Evolutionary conservation across 2,329 filamentous ascomycete genomes (phyloP).

Genomic region (Sporothrix brasiliensis): DNA sequence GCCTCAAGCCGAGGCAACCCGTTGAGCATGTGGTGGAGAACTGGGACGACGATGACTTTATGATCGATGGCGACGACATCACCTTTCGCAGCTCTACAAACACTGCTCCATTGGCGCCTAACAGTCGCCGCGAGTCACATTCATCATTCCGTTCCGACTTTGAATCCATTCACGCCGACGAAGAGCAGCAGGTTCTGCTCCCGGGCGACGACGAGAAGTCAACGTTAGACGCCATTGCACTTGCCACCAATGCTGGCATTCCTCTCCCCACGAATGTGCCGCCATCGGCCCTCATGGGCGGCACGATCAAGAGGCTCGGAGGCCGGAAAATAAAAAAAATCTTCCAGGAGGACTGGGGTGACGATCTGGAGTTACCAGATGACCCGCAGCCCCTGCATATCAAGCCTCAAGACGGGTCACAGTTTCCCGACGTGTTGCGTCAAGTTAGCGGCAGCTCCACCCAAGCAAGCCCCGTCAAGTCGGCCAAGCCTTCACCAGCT

Average conservation of each 20-base stretch:
- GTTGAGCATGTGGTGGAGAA: constrained; percentile 68
- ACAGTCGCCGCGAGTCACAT: constrained; percentile 70
- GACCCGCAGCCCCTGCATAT: constrained; percentile 63
- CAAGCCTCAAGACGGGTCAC: constrained; percentile 61
- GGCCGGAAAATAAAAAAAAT: constrained; percentile 71
- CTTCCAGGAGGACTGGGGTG: constrained; percentile 78
- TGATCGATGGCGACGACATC: constrained; percentile 69
- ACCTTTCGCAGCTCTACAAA: constrained; percentile 57
- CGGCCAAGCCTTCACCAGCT: constrained; percentile 38
- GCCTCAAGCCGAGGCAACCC: constrained; percentile 56
- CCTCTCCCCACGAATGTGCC: constrained; percentile 86
- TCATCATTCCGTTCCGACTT: constrained; percentile 86
- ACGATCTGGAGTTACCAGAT: constrained; percentile 72
- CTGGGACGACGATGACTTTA: constrained; percentile 78
- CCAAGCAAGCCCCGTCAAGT: constrained; percentile 54
- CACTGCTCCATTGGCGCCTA: constrained; percentile 48
- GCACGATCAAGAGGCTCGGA: constrained; percentile 88
- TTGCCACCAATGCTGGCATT: constrained; percentile 86
- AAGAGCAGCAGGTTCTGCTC: constrained; percentile 85
- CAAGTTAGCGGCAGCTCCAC: constrained; percentile 64
- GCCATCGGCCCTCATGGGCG: constrained; percentile 84
- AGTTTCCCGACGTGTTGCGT: constrained; percentile 69
- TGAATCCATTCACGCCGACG: constrained; percentile 73
- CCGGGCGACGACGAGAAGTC: constrained; percentile 83
- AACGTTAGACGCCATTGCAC: constrained; percentile 81